Base-by-base conservation (phyloP, 495 filamentous ascomycete species). In the Hyphodiscus hymeniophilus region DNA sequence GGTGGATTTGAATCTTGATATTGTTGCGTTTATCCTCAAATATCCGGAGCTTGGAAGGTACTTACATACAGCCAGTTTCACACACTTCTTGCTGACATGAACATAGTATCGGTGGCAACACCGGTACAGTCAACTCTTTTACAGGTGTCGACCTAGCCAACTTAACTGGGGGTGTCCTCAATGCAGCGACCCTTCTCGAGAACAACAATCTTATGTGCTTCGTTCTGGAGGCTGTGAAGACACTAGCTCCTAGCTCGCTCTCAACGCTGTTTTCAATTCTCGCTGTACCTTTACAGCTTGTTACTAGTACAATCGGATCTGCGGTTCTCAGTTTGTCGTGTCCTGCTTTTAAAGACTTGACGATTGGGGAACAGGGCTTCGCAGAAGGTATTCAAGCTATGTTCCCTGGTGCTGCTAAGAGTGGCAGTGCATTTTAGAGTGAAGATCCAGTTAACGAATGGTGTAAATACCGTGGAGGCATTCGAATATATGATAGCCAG, bases 51-150 rank as follows among this genome's bases (percentile, higher is more conserved):
- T 42, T 52, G 24, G 45, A 33, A 24, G 39, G 48, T 49, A 41
- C 35, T 12, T 48, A 38, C 11, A 24, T 28, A 18, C 2, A 1
- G 13, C 7, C 1, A 11, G 17, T 18, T n/a, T 36, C 13, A 17
- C n/a, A 38, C 17, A 15, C 4, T 13, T 33, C 53, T 68, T 45
- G 58, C 59, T 43, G 59, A 56, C 26, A 24, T 66, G 5, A 3
- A 42, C 45, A 58, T 34, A 65, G 63, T 33, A 54, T 77, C 28
- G 77, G 78, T 30, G 76, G 77, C 34, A 81, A 81, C 57, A 67
- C 65, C 7, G 75, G 75, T 7, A 66, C 59, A 0, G 65, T 73
- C 8, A 71, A 81, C 60, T 68, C 66, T 40, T 81, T 80, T 56
- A 63, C 64, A 13, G 67, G 70, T n/a, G 47, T 79, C 39, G 65